Base-by-base conservation (phyloP, 768 basidiomycete species). In the Lactarius tabidus region DNA sequence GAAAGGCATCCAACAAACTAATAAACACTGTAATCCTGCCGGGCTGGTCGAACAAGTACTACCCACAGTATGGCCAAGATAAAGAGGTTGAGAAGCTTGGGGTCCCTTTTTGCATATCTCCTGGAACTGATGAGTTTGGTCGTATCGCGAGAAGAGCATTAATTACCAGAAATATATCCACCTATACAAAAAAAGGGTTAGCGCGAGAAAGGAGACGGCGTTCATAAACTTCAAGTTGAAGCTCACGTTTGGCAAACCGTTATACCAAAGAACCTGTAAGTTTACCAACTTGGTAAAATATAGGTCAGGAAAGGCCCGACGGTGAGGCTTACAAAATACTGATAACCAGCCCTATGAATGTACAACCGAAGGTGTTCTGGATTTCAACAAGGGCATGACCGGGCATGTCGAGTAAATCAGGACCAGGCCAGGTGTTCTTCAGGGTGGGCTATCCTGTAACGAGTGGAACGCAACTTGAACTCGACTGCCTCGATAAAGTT, bases 1-100 rank as follows among this genome's bases (percentile, higher is more conserved):
- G 83, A 4, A 75, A 39, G 0, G 80, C 79, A 71, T 84, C 82
- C 64, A 83, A 68, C 12, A 78, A 2, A 69, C 80, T 81, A 23
- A 52, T 4, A 29, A 12, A 12, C 2, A 31, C n/a, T n/a, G 6
- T 3, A 8, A 28, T 23, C 53, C 1, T 31, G 35, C 12, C 7
- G 20, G 23, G 23, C 15, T n/a, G 23, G 20, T 15, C 17, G 20
- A 20, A n/a, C n/a, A 18, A 45, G 18, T 41, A 15, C n/a, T 2
- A 54, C 63, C 0, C 36, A 64, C 63, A 64, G 7, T 41, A 64
- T 26, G n/a, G 28, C 2, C 2, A 38, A 57, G n/a, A 64, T 14
- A 39, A 64, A 41, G 14, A 23, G 15, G 38, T 64, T 41, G 38
- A 64, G 51, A 10, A 6, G 3, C 17, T 3, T 41, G 14, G 57